Conservation (phyloP, 441 rosid genomes). For the Corymbia calophylla region DNA sequence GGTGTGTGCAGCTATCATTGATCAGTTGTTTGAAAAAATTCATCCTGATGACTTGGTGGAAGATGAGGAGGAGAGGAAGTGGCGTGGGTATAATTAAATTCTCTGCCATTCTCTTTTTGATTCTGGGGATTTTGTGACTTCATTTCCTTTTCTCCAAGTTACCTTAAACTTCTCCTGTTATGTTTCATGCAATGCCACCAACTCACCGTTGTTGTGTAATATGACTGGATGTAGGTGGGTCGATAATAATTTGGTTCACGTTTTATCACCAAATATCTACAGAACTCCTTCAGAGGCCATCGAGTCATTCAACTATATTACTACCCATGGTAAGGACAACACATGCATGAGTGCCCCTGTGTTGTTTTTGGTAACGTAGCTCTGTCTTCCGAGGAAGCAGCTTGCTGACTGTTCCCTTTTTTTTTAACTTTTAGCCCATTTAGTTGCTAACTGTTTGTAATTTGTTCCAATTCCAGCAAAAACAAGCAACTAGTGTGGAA, state of each 20-base stretch:
- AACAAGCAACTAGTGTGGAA: neutral
- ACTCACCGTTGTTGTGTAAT: neutral
- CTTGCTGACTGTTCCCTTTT: neutral
- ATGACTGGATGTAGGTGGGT: conserved; percentile 67
- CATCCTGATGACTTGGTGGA: conserved; percentile 40
- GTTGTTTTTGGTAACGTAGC: neutral
- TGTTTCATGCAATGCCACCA: neutral
- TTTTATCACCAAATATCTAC: conserved; percentile 89
- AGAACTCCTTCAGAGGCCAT: conserved; percentile 75
- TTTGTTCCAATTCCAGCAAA: neutral
- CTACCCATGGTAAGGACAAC: conserved; percentile 57
- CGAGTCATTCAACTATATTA: conserved; percentile 87
- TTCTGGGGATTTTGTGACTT: neutral
- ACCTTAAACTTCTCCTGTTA: neutral
- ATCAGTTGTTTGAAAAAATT: conserved; percentile 51
- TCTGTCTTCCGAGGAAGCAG: neutral
- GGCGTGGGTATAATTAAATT: conserved; percentile 56
- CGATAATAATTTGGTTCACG: conserved; percentile 85
- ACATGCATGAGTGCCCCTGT: neutral
- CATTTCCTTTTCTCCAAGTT: neutral
- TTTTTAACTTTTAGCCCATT: neutral
- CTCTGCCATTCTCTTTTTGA: neutral
- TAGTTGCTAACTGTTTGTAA: neutral
- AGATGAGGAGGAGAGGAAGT: conserved; percentile 69
- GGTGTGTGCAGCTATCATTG: conserved; percentile 52